phyloP scores from a whole-genome alignment of 805 yeast genomes.

The Sugiyamaella boreocaroliniensis region DNA sequence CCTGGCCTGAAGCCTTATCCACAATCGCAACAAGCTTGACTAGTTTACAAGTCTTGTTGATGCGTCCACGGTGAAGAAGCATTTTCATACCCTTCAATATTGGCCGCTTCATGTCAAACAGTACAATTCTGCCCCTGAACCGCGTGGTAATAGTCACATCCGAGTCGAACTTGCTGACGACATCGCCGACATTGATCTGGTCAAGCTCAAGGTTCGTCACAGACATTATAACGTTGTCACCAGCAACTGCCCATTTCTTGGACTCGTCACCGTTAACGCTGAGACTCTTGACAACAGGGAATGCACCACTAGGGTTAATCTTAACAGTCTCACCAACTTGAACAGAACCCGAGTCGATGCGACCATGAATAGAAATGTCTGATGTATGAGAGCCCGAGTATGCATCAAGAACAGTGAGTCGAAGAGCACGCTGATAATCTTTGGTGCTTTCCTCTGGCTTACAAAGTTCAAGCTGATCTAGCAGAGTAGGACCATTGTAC shows the following conservation, averaged over 20 bases:
- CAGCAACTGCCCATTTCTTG: constrained; percentile 40
- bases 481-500: constrained; percentile 40
- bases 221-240: constrained; percentile 48
- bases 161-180: constrained; percentile 46
- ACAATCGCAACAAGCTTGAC: constrained; percentile 37
- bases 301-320: constrained; percentile 44
- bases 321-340: constrained; percentile 64
- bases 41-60: constrained; percentile 63
- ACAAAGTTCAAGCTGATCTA: constrained; percentile 19
- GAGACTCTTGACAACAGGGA: constrained; percentile 22
- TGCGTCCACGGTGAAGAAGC: constrained; percentile 68
- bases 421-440: constrained; percentile 40
- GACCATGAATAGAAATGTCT: constrained; percentile 53
- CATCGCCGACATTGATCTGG: constrained; percentile 58
- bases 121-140: constrained; percentile 49
- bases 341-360: constrained; percentile 59
- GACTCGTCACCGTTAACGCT: constrained; percentile 5
- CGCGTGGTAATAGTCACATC: constrained; percentile 43
- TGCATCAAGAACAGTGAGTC: constrained; percentile 60
- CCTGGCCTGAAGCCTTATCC: constrained; percentile 28
- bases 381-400: constrained; percentile 43
- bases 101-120: constrained; percentile 68
- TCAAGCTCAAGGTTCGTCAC: constrained; percentile 33
- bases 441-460: neutral
- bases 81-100: constrained; percentile 73